These are phyloP conservation scores for Dactylellina haptotyla DNA, from an alignment of 2,329 filamentous ascomycete species.

Conservation along the genomic window DNA sequence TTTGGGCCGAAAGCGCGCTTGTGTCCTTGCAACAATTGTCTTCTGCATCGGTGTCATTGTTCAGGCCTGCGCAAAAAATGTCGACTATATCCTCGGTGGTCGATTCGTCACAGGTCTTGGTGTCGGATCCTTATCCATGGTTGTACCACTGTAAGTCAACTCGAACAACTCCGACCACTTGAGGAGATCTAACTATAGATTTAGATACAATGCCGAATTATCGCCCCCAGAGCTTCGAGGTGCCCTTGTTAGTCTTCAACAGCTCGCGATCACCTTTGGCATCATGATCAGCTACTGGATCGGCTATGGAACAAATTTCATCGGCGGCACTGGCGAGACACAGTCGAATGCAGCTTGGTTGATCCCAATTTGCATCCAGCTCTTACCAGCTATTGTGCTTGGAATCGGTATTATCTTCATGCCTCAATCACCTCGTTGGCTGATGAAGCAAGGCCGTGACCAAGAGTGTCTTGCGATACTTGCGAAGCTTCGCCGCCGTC, in stretches of 20 bases:
- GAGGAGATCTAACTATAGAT: background rate
- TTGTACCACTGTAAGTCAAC: constrained; percentile 67
- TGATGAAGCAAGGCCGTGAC: constrained; percentile 64
- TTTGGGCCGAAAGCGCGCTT: constrained; percentile 74
- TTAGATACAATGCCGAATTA: constrained; percentile 63
- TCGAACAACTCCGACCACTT: background rate
- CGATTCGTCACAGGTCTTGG: constrained; percentile 78
- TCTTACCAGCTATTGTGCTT: constrained; percentile 61
- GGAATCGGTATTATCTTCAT: constrained; percentile 64
- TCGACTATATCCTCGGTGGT: constrained; percentile 72
- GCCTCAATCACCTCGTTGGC: constrained; percentile 69
- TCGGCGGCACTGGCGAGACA: constrained; percentile 59
- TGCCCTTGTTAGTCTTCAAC: constrained; percentile 63
- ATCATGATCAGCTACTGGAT: constrained; percentile 64
- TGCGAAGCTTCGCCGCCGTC: constrained; percentile 65
- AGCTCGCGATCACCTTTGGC: constrained; percentile 63
- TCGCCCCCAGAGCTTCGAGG: constrained; percentile 66
- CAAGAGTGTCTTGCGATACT: constrained; percentile 66
- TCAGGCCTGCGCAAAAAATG: constrained; percentile 72
- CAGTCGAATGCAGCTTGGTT: constrained; percentile 63
- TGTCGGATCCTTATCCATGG: constrained; percentile 75
- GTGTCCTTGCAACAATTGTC: constrained; percentile 72
- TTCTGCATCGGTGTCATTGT: constrained; percentile 77
- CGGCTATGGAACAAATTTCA: constrained; percentile 63
- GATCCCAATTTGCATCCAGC: constrained; percentile 65